Base-by-base conservation (phyloP, 2,329 filamentous ascomycete species). In the Talaromyces sp. region DNA sequence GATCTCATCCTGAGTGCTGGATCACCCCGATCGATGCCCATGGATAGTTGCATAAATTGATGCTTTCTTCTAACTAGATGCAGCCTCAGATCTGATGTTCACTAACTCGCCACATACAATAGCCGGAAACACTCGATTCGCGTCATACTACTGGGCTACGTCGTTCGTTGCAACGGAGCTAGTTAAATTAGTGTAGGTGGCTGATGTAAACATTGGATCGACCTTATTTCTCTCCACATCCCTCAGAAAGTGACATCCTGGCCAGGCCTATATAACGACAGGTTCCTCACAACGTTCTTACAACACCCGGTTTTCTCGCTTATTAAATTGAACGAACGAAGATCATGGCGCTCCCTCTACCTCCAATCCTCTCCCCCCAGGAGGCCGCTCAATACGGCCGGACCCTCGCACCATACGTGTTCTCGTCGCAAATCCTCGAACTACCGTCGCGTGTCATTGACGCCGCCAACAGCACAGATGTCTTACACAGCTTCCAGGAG, bases 351-450 rank as follows among this genome's bases (percentile, higher is more conserved):
- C 80, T 97, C 22, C 78, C 78, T 15, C 73, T 78, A 39, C 92
- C 93, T 6, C 77, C 83, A n/a, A 80, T 97, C 69, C 85, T 86
- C 69, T 84, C 86, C 43, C 81, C 95, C 13, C 80, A 84, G 68
- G 92, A 96, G 69, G 94, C 90, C 77, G 87, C 90, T 70, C 88
- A 93, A 77, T 96, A 88, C 78, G 81, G 83, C 69, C 86, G 87
- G 72, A 91, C 90, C 0, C 89, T 97, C 69, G 81, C 87, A 69
- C 93, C 93, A 10, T 97, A 67, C 61, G 62, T 67, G 43, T 87
- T 76, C 73, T 92, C 54, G 82, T 62, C 86, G 10, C 89, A 93
- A 76, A 82, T 93, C 65, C 85, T 86, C 74, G 82, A 87, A 71
- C 84, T 97, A 37, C 91, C 92, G 11, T 81, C 85, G 64, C 86